A percentile compares a stretch with the other conserved stretches of the same genome.
These are phyloP conservation scores for Beauveria rudraprayagi DNA, from an alignment of 2,329 filamentous ascomycete genomes.

Conservation along the genomic window DNA sequence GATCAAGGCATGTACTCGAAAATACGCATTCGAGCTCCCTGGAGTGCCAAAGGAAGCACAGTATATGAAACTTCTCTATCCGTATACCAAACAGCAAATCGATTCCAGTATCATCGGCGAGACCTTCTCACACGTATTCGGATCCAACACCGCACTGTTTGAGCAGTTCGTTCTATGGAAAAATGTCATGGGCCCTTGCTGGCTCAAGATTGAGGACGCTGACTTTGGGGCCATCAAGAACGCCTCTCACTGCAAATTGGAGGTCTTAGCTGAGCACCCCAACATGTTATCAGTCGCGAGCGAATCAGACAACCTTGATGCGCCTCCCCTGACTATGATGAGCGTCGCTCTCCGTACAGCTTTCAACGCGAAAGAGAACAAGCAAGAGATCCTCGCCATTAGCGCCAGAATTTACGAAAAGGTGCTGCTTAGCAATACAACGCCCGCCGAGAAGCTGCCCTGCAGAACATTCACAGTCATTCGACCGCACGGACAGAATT, in stretches of 20 bases:
- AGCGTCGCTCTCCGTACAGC: slow-evolving; percentile 81
- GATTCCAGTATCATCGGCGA: slow-evolving; percentile 66
- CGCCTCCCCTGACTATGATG: slow-evolving; percentile 90
- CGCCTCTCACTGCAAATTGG: slow-evolving; percentile 89
- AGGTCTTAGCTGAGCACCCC: slow-evolving; percentile 74
- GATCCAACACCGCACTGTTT: slow-evolving; percentile 86
- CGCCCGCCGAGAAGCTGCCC: slow-evolving; percentile 77
- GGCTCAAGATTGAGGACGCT: slow-evolving; percentile 82
- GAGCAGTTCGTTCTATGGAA: slow-evolving; percentile 99
- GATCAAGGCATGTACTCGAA: slow-evolving; percentile 81
- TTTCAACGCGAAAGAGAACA: slow-evolving; percentile 87
- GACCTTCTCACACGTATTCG: slow-evolving; percentile 91
- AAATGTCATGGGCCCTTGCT: slow-evolving; percentile 97
- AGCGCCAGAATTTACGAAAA: slow-evolving; percentile 92
- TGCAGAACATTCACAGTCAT: slow-evolving; percentile 89
- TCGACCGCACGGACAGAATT: slow-evolving; percentile 66
- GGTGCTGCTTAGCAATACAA: slow-evolving; percentile 78
- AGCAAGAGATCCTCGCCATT: slow-evolving; percentile 88
- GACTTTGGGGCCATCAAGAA: slow-evolving; percentile 82
- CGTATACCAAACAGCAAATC: slow-evolving; percentile 66
- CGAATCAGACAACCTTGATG: slow-evolving; percentile 73
- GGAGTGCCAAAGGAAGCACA: slow-evolving; percentile 81
- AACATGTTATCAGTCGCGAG: slow-evolving; percentile 63
- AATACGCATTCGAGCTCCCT: slow-evolving; percentile 90
- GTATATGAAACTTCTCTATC: slow-evolving; percentile 93